Percentiles rank a stretch among this genome's conserved stretches.
phyloP scores from a whole-genome alignment of 2,329 filamentous ascomycete genomes.

The Knoxdaviesia capensis region DNA sequence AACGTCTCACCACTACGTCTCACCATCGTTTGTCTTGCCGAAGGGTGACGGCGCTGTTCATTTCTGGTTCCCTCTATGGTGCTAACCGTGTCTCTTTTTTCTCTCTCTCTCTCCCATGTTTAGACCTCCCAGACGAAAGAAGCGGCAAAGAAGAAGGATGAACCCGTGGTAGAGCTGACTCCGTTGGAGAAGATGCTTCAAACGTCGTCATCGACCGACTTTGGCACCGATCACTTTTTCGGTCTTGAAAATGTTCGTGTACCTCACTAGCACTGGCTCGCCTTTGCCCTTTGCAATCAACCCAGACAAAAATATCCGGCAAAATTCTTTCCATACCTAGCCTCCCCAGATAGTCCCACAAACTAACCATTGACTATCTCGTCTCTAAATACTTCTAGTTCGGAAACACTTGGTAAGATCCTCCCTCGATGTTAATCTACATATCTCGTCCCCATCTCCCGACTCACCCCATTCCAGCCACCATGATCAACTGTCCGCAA shows the following conservation, averaged over 20 bases:
- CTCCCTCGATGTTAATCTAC: not conserved
- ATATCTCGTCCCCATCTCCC: not conserved
- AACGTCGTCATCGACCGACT: slow-evolving; percentile 64
- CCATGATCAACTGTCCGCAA: not conserved
- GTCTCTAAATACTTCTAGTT: slow-evolving; percentile 35
- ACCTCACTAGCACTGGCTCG: slow-evolving; percentile 1
- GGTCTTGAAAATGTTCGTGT: slow-evolving; percentile 84
- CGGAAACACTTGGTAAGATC: slow-evolving; percentile 79
- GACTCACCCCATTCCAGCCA: not conserved
- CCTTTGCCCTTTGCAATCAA: not conserved
- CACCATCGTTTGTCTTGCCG: too few species aligned
- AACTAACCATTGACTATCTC: slow-evolving; percentile 1
- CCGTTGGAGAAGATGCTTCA: slow-evolving; percentile 57
- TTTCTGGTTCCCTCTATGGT: too few species aligned
- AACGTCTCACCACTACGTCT: too few species aligned
- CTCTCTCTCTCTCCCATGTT: too few species aligned
- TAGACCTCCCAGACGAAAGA: too few species aligned
- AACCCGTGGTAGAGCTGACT: slow-evolving; percentile 35
- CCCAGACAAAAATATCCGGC: too few species aligned
- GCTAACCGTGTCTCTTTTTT: too few species aligned
- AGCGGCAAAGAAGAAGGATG: slow-evolving; percentile 30
- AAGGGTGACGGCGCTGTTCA: too few species aligned
- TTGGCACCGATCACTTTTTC: slow-evolving; percentile 96
- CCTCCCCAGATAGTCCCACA: slow-evolving; percentile 1
- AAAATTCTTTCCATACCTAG: too few species aligned